Conservation (phyloP, 2,329 filamentous ascomycete species). For the Aureobasidium uvarum region DNA sequence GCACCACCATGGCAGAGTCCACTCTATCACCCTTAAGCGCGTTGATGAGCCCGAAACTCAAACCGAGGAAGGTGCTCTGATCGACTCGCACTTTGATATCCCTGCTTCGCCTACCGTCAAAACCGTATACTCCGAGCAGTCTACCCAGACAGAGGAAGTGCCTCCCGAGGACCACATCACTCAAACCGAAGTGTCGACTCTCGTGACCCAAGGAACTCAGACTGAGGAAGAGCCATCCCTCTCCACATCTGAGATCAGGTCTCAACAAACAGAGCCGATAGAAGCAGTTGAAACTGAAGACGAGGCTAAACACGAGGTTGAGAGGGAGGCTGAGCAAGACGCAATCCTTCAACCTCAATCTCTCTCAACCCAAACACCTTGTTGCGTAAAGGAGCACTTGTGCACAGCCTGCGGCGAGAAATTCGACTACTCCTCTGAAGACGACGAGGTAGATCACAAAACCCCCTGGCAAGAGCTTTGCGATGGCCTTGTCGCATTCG, state of each 20-base stretch:
- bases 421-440: constrained; percentile 24
- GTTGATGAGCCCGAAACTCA: constrained; percentile 27
- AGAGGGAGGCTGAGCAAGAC: constrained; percentile 3
- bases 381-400: constrained; percentile 8
- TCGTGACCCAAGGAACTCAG: background rate
- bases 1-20: constrained; percentile 27
- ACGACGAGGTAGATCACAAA: constrained; percentile 27
- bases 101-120: constrained; percentile 29
- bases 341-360: background rate
- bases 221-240: background rate
- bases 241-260: constrained; percentile 6
- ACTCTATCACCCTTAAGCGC: constrained; percentile 29
- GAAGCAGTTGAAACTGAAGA: constrained; percentile 23
- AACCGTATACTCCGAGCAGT: constrained; percentile 26
- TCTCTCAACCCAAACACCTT: background rate
- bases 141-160: constrained; percentile 22
- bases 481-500: constrained; percentile 36
- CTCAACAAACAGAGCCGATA: constrained; percentile 24
- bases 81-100: background rate
- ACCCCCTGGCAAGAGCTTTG: constrained; percentile 41
- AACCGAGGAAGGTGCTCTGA: constrained; percentile 26
- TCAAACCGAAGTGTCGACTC: background rate
- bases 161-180: background rate
- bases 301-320: background rate
- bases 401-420: constrained; percentile 12